Percentiles rank a stretch among this genome's conserved stretches.
Evolutionary conservation across 805 yeast species (phyloP).

Genomic region (Starmera pachycereana): DNA sequence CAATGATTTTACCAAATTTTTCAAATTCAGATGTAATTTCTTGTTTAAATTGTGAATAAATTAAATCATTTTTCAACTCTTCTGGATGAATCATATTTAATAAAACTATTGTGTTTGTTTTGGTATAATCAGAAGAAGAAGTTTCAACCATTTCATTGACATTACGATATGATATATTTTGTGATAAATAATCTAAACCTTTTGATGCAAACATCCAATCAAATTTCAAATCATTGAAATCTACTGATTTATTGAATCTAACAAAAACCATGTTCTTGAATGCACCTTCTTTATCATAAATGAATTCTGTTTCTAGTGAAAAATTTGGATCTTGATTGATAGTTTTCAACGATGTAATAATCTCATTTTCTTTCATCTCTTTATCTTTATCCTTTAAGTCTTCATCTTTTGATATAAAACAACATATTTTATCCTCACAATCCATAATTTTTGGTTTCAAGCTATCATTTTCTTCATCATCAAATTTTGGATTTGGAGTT

Average conservation of each 20-base stretch:
- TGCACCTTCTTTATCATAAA: slow-evolving; percentile 37
- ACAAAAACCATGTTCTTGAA: slow-evolving; percentile 51
- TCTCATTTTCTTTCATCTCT: background rate
- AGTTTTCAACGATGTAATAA: no score
- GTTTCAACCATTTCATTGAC: slow-evolving; percentile 9
- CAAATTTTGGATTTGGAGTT: slow-evolving; percentile 18
- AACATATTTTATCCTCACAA: slow-evolving; percentile 27
- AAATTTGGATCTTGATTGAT: no score
- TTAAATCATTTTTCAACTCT: slow-evolving; percentile 44
- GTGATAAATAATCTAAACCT: slow-evolving; percentile 16
- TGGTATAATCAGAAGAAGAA: slow-evolving; percentile 1
- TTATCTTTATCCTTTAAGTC: slow-evolving; percentile 30
- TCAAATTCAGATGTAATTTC: slow-evolving; percentile 42
- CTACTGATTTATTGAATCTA: slow-evolving; percentile 21
- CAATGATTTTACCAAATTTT: slow-evolving; percentile 40
- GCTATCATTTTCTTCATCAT: slow-evolving; percentile 19
- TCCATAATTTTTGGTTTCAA: slow-evolving; percentile 21
- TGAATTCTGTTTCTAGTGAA: slow-evolving; percentile 21
- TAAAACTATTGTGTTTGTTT: slow-evolving; percentile 47
- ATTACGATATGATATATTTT: slow-evolving; percentile 15
- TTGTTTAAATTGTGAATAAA: slow-evolving; percentile 36
- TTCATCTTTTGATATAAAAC: slow-evolving; percentile 11
- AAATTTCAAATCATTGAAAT: slow-evolving; percentile 9
- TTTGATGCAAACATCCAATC: slow-evolving; percentile 29
- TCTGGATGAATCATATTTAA: slow-evolving; percentile 56